Base-by-base conservation (phyloP, 106 monocot genomes). In the Dendrobium chrysotoxum region DNA sequence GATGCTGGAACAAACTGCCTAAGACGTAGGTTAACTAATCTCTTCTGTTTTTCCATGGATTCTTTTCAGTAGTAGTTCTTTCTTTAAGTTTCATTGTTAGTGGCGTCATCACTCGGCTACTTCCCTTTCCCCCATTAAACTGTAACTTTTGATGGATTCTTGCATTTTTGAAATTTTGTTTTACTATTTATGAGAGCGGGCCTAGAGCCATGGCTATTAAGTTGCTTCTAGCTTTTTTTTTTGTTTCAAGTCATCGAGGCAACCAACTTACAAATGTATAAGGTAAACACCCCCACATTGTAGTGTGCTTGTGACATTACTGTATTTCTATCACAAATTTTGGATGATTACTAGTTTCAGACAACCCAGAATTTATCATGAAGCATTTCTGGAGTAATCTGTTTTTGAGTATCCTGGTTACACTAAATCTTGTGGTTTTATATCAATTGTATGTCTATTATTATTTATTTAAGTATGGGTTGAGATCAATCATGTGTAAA, bases 1-100 rank as follows among this genome's bases (percentile, higher is more conserved):
- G 95, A 95, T 44, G 38, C 81, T 78, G 95, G 95, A 71, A 92
- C 88, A 75, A 90, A 83, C 80, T 90, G 70, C 81, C 85, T 95
- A 53, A 82, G 80, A 90, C 40, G 95, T 95, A 78, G 3, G 95
- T 90, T 58, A 83, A 80, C 67, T 76, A 53, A 26, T 70, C 50
- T 79, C 38, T 18, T 61, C 2, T 25, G 30, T 72, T 80, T 71
- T 71, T 30, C 31, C 67, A 23, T 4, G 61, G 1, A 61, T n/a
- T 61, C 4, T 61, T 61, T 23, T 61, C 61, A 4, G 4, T 28
- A 28, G 66, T 26, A 26, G 28, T 15, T 70, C 31, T 28, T 70
- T 70, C 41, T 21, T 41, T 41, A 21, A 10, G 39, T 40, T 73
- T 40, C 26, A 18, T 40, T 20, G 40, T 40, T 39, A 0, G 13